Percentiles rank a stretch among this genome's conserved stretches.
Conservation (phyloP, 2,329 filamentous ascomycete genomes). For the Aureobasidium subglaciale region DNA sequence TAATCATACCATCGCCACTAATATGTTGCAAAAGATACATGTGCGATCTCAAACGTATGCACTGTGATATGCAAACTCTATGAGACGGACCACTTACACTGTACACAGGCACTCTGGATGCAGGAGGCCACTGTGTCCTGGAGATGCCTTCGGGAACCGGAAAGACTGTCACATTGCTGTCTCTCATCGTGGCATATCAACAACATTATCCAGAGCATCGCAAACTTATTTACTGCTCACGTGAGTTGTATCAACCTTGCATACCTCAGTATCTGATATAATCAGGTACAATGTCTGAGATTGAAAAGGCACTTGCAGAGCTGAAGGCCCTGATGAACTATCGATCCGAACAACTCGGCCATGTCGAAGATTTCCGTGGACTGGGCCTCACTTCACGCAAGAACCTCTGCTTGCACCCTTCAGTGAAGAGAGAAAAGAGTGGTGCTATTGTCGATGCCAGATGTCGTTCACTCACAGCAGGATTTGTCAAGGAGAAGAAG, state of each 20-base stretch:
- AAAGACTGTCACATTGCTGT: constrained; percentile 91
- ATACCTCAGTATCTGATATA: not conserved
- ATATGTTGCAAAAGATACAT: constrained; percentile 50
- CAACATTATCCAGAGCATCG: constrained; percentile 86
- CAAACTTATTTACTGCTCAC: constrained; percentile 97
- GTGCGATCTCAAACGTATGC: constrained; percentile 67
- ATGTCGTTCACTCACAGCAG: constrained; percentile 89
- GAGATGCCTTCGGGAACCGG: constrained; percentile 99
- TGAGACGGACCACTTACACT: not conserved
- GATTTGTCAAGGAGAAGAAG: constrained; percentile 97
- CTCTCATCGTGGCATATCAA: constrained; percentile 94
- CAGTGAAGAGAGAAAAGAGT: constrained; percentile 93
- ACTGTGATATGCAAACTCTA: not conserved
- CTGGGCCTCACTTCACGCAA: constrained; percentile 92
- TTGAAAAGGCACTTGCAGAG: constrained; percentile 93
- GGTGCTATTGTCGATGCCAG: constrained; percentile 90
- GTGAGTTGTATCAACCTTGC: constrained; percentile 38
- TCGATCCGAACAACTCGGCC: constrained; percentile 77
- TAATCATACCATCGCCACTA: too few relatives aligned
- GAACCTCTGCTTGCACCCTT: constrained; percentile 92
- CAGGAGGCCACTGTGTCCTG: constrained; percentile 87
- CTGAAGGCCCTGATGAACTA: constrained; percentile 93
- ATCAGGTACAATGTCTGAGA: constrained; percentile 93
- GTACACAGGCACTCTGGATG: constrained; percentile 66
- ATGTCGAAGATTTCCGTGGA: constrained; percentile 86